phyloP scores from a whole-genome alignment of 192 early-diverging fungal species.

The Spinellus fusiger region DNA sequence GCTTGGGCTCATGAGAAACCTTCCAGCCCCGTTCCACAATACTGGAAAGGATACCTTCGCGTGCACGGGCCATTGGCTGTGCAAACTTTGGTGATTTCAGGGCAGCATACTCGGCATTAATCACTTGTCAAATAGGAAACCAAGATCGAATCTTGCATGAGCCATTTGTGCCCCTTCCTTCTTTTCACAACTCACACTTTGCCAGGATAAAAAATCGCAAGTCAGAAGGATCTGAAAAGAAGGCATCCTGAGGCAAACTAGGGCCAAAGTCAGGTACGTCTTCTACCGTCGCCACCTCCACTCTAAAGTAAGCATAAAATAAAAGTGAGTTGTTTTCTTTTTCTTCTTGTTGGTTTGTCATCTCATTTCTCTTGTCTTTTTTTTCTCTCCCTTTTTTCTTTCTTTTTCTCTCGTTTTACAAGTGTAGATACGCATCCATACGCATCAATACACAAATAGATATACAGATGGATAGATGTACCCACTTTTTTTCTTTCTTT shows the following conservation, averaged over 20 bases:
- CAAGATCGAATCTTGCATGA: background rate
- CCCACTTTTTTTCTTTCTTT: background rate
- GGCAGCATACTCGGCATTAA: conserved; percentile 53
- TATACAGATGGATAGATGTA: background rate
- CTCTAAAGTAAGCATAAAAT: conserved; percentile 8
- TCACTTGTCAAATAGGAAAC: conserved; percentile 36
- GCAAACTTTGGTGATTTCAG: conserved; percentile 47
- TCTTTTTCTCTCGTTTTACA: background rate
- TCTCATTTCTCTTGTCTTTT: too few relatives aligned
- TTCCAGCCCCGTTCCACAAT: conserved; percentile 36
- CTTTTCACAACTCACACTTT: conserved; percentile 21
- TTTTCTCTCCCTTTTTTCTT: background rate
- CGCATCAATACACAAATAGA: background rate
- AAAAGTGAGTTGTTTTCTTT: background rate
- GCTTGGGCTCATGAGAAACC: conserved; percentile 6
- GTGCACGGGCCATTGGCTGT: conserved; percentile 38
- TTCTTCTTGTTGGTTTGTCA: too few relatives aligned
- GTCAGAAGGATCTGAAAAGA: conserved; percentile 35
- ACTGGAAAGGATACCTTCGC: conserved; percentile 43
- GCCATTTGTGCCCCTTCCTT: background rate
- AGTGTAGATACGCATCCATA: background rate
- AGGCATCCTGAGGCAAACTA: conserved; percentile 34
- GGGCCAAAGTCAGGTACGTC: conserved; percentile 50
- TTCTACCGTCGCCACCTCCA: conserved; percentile 33
- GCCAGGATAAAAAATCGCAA: conserved; percentile 33